phyloP scores from a whole-genome alignment of 192 early-diverging fungal species.

The Funneliformis mosseae region DNA sequence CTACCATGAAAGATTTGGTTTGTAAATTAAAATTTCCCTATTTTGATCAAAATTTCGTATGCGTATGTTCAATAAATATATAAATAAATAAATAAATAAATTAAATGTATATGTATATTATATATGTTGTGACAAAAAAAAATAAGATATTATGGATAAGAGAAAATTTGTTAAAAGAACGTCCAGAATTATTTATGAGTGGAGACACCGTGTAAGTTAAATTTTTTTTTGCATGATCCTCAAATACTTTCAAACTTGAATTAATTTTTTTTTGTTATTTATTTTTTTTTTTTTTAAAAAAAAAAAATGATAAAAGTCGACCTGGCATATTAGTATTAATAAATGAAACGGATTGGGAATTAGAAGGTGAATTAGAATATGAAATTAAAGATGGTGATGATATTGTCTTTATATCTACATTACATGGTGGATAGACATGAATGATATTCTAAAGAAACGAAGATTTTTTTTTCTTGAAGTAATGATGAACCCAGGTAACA shows the following conservation, averaged over 20 bases:
- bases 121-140: background rate
- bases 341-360: constrained; percentile 96
- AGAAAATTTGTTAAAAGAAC: constrained; percentile 69
- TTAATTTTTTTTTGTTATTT: background rate
- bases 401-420: constrained; percentile 95
- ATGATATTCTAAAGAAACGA: too few relatives aligned
- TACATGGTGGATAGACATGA: constrained; percentile 85
- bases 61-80: too few relatives aligned
- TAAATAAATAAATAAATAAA: background rate
- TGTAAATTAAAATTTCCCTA: constrained; percentile 46
- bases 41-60: background rate
- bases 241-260: too few relatives aligned
- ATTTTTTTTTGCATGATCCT: background rate
- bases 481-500: too few relatives aligned
- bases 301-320: constrained; percentile 54
- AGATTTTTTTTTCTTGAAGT: too few relatives aligned
- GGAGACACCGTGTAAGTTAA: constrained; percentile 77
- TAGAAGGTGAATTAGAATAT: constrained; percentile 88
- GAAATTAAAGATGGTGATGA: constrained; percentile 73
- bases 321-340: constrained; percentile 95
- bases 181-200: constrained; percentile 84
- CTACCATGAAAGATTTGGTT: constrained; percentile 57
- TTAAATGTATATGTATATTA: too few relatives aligned
- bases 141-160: constrained; percentile 70
- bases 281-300: background rate